Evolutionary conservation across 1,284 basidiomycete species (phyloP).

Genomic region (Fomitopsis pinicola): DNA sequence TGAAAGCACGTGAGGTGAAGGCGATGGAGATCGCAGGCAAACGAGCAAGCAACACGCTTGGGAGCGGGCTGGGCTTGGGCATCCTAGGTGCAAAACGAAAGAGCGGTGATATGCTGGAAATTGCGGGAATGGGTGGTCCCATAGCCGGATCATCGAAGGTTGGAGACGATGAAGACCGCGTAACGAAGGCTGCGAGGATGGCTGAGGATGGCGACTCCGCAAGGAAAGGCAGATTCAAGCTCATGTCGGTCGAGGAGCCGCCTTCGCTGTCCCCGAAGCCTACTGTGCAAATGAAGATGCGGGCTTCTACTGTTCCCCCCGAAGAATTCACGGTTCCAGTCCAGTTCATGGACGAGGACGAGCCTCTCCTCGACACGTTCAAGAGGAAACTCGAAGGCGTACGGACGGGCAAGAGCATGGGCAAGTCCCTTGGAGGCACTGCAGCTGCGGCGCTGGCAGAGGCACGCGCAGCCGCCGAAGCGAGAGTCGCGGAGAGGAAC

Average conservation of each 20-base stretch:
- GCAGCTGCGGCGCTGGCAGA: constrained; percentile 62
- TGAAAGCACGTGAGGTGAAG: constrained; percentile 71
- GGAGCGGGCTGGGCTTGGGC: constrained; percentile 2
- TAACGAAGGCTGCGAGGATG: constrained; percentile 46
- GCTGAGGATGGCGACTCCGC: constrained; percentile 3
- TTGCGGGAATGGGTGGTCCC: not conserved
- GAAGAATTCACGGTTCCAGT: constrained; percentile 15
- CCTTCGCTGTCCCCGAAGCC: not conserved
- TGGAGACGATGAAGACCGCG: constrained; percentile 31
- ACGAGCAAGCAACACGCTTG: constrained; percentile 28
- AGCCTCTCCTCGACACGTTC: constrained; percentile 54
- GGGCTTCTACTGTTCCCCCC: not conserved
- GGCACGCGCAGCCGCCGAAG: constrained; percentile 67
- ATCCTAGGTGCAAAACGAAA: constrained; percentile 49
- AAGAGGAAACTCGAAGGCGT: constrained; percentile 69
- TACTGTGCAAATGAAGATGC: not conserved
- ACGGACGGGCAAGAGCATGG: constrained; percentile 53
- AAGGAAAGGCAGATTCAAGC: constrained; percentile 13
- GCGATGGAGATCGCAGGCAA: constrained; percentile 54
- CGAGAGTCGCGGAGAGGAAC: constrained; percentile 58
- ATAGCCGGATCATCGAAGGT: not conserved
- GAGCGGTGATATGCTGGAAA: constrained; percentile 34
- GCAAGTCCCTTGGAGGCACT: constrained; percentile 59
- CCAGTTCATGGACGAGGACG: constrained; percentile 25
- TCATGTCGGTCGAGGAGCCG: constrained; percentile 1